A percentile compares a stretch with the other conserved stretches of the same genome.
These are phyloP conservation scores for Mucor velutinosus DNA, from an alignment of 371 early-diverging fungal species.

Conservation along the genomic window DNA sequence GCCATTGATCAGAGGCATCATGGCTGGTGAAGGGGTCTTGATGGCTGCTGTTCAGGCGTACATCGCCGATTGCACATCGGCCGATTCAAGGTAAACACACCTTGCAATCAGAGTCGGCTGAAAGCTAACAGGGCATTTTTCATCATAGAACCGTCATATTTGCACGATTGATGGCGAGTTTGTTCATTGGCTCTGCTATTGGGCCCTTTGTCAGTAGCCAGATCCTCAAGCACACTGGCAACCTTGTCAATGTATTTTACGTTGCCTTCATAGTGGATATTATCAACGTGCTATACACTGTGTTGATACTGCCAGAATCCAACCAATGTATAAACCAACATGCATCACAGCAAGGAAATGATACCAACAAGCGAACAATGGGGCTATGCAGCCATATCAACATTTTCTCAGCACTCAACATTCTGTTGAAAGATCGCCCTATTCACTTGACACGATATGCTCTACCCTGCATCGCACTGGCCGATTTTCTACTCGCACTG, in stretches of 20 bases:
- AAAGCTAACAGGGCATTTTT: not conserved
- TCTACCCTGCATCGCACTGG: conserved; percentile 26
- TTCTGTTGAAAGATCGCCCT: conserved; percentile 21
- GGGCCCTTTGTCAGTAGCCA: conserved; percentile 28
- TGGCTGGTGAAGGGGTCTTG: conserved; percentile 40
- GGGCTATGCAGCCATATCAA: conserved; percentile 24
- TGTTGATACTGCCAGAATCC: conserved; percentile 54
- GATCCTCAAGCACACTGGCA: conserved; percentile 23
- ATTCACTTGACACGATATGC: conserved; percentile 25
- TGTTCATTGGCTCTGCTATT: conserved; percentile 27
- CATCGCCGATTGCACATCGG: conserved; percentile 45
- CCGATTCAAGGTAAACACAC: conserved; percentile 23
- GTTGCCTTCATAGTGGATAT: conserved; percentile 25
- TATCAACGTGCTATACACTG: conserved; percentile 25
- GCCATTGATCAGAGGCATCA: conserved; percentile 38
- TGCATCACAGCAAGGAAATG: not conserved
- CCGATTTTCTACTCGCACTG: conserved; percentile 31
- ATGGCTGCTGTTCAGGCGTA: conserved; percentile 44
- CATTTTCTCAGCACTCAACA: conserved; percentile 37
- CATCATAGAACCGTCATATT: conserved; percentile 30
- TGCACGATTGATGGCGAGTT: conserved; percentile 33
- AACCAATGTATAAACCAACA: conserved; percentile 4
- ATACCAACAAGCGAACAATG: conserved; percentile 14
- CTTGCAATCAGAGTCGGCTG: too few species aligned
- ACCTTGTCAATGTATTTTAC: conserved; percentile 37